phyloP scores from a whole-genome alignment of 1,284 basidiomycete species.

The Pseudozyma flocculosa region DNA sequence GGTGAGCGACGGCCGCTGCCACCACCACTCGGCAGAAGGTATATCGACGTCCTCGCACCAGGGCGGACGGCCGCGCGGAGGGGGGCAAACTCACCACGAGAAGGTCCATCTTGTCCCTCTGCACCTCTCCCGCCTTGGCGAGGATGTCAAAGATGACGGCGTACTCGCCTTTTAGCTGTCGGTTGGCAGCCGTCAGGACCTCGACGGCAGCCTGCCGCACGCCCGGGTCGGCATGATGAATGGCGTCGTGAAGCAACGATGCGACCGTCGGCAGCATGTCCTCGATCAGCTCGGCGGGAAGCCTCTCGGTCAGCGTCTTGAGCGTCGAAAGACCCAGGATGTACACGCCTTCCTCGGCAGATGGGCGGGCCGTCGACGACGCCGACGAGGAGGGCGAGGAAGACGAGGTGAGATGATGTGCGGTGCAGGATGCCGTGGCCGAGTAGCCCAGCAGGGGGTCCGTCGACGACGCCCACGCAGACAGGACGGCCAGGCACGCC shows the following conservation, averaged over 20 bases:
- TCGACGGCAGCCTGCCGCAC: conserved; percentile 14
- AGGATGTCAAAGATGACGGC: conserved; percentile 18
- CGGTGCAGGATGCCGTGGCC: conserved; percentile 4
- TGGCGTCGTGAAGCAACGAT: conserved; percentile 1
- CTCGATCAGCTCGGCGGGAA: conserved; percentile 41
- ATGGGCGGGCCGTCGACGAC: conserved; percentile 1
- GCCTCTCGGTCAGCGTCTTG: conserved; percentile 14
- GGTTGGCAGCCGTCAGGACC: conserved; percentile 13
- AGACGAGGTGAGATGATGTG: neutral
- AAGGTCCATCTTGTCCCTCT: conserved; percentile 28
- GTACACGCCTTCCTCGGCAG: conserved; percentile 2
- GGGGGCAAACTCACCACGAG: conserved; percentile 12
- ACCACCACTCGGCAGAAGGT: too few species aligned
- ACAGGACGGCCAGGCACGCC: conserved; percentile 19
- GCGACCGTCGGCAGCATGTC: conserved; percentile 29
- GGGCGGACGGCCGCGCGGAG: too few species aligned
- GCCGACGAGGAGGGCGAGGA: neutral
- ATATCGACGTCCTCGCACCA: too few species aligned
- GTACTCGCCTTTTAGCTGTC: conserved; percentile 3
- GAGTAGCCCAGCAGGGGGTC: conserved; percentile 40
- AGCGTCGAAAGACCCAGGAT: conserved; percentile 8
- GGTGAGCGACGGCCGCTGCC: too few species aligned
- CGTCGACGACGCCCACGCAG: conserved; percentile 11
- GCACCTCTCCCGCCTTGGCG: conserved; percentile 1
- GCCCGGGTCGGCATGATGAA: conserved; percentile 7